Evolutionary conservation across 148 eudicot species (phyloP).

Genomic region (Fagopyrum esculentum): DNA sequence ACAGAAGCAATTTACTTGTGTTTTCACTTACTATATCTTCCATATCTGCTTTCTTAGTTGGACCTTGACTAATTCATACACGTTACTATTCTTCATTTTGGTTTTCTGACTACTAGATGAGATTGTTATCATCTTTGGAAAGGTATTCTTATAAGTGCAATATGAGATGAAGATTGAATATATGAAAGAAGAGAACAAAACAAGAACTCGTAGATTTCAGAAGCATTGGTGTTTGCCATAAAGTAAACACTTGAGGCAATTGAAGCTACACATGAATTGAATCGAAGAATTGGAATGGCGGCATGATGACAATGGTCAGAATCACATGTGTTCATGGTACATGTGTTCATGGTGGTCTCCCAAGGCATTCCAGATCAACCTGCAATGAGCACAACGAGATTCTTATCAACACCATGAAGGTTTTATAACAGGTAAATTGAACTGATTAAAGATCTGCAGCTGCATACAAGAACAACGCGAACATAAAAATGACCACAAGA

Average conservation of each 20-base stretch:
- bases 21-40: background rate
- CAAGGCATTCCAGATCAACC: conserved; percentile 5
- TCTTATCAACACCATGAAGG: background rate
- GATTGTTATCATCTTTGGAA: too few relatives aligned
- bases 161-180: background rate
- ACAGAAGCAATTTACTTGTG: background rate
- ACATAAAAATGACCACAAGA: conserved; percentile 53
- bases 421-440: background rate
- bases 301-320: background rate
- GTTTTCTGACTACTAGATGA: too few relatives aligned
- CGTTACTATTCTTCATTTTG: too few relatives aligned
- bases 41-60: background rate
- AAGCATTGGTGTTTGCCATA: background rate
- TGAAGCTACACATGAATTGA: background rate
- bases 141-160: background rate
- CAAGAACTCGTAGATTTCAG: background rate
- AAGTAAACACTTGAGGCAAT: background rate
- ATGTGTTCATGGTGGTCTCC: background rate
- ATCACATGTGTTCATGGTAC: background rate
- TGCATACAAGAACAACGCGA: conserved; percentile 68
- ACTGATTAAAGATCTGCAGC: background rate
- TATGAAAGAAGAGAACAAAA: background rate
- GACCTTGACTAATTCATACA: too few relatives aligned
- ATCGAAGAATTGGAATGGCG: background rate
- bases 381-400: background rate